Evolutionary conservation across 345 rosid species (phyloP).

Genomic region (Brassica rapa): DNA sequence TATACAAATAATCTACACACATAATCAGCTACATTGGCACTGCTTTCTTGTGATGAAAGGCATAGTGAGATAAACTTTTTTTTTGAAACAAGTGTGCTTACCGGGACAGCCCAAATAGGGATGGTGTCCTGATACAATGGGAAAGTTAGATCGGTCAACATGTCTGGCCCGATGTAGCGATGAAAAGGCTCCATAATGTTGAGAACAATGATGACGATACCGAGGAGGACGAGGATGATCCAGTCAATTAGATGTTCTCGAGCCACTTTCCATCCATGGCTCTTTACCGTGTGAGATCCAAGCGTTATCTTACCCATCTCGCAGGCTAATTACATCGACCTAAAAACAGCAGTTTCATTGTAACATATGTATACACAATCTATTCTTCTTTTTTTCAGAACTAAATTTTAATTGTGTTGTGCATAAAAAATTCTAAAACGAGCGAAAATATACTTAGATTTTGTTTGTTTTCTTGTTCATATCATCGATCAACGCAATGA

Average conservation of each 20-base stretch:
- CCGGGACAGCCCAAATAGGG: conserved; percentile 67
- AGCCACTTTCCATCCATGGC: conserved; percentile 59
- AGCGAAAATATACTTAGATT: background rate
- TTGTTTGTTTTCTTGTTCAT: background rate
- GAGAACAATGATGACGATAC: conserved; percentile 45
- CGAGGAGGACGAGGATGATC: conserved; percentile 54
- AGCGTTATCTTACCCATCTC: conserved; percentile 47
- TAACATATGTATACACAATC: background rate
- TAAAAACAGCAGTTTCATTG: background rate
- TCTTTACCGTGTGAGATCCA: conserved; percentile 49
- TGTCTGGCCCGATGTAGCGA: conserved; percentile 59
- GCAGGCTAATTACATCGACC: conserved; percentile 4
- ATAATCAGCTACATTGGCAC: background rate
- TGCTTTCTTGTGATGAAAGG: conserved; percentile 12
- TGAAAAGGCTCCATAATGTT: conserved; percentile 63
- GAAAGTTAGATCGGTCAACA: conserved; percentile 62
- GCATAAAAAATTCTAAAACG: background rate
- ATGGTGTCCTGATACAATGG: conserved; percentile 58
- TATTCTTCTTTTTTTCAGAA: background rate
- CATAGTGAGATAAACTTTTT: background rate
- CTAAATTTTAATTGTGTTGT: background rate
- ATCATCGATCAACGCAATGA: background rate
- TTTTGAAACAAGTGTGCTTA: background rate
- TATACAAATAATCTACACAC: conserved; percentile 44
- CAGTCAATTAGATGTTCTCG: conserved; percentile 52